These are phyloP conservation scores for Xylaria scruposa DNA, from an alignment of 495 filamentous ascomycete genomes.

Conservation along the genomic window DNA sequence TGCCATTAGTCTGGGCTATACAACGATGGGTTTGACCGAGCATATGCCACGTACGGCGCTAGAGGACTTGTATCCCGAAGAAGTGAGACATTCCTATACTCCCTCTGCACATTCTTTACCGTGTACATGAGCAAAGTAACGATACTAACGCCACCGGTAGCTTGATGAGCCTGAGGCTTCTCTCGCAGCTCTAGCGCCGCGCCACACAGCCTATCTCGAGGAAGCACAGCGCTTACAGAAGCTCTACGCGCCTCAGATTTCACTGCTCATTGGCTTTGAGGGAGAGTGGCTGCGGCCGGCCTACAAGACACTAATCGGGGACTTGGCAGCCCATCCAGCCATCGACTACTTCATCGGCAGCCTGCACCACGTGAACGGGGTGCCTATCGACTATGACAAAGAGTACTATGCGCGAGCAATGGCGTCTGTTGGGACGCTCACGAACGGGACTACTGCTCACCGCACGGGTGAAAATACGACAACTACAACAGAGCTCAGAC, in stretches of 20 bases:
- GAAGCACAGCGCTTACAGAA: conserved; percentile 75
- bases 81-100: conserved; percentile 58
- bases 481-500: background rate
- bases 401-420: conserved; percentile 68
- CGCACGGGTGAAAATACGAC: background rate
- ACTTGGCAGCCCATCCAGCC: conserved; percentile 63
- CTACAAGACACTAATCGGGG: conserved; percentile 63
- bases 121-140: background rate
- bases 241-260: conserved; percentile 73
- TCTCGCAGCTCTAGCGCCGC: conserved; percentile 52
- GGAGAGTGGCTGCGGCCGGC: conserved; percentile 83
- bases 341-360: conserved; percentile 92
- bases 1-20: conserved; percentile 80
- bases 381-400: conserved; percentile 88
- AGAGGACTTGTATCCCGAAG: conserved; percentile 90
- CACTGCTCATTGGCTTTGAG: conserved; percentile 89
- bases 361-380: conserved; percentile 82
- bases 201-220: conserved; percentile 72
- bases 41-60: conserved; percentile 83
- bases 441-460: background rate
- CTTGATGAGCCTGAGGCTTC: conserved; percentile 45
- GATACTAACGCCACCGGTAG: conserved; percentile 29
- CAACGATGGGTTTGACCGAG: conserved; percentile 88
- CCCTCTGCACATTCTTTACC: conserved; percentile 21
- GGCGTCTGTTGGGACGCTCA: conserved; percentile 19